Evolutionary conservation across 371 early-diverging fungal species (phyloP), one percentile per base, ranked within the genome.

Genomic region (Mucor piriformis): DNA sequence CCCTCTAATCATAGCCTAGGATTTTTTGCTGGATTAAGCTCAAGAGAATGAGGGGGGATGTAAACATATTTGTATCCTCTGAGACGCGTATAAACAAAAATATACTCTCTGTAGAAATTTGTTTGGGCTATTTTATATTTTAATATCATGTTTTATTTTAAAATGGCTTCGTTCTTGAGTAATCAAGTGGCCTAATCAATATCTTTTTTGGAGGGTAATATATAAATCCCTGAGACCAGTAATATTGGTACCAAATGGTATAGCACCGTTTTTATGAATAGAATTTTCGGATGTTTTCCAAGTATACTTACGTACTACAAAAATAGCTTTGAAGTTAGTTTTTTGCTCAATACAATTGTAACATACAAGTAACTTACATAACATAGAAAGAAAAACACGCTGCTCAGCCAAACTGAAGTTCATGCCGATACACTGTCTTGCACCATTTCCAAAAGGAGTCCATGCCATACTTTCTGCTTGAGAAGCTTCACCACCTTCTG

Each of bases 371-470:
- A 29, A 29, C 29, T 29, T 29, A 29, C 29, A 54, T 4, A 78
- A 29, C 63, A 68, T 70, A 13, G 63, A 32, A 33, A 75, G 24
- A 0, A 66, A 5, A 0, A 74, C 64, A n/a, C 67, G 50, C 32
- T 72, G 75, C 32, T 77, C 71, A 7, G 52, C 58, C 27, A 73
- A 29, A 23, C 62, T 58, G 32, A 73, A 70, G 43, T 66, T 63
- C 59, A 62, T 63, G 3, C 75, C 78, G 18, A 75, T 50, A 24
- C 78, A 77, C n/a, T 57, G 43, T 18, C 73, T 52, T 8, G 52
- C 54, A 0, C 81, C 81, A 23, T 56, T 50, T 6, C 64, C 49
- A 29, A 77, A 77, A 21, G 77, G 75, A 6, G 69, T 27, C 69
- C 67, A 69, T 11, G 33, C 34, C 46, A 46, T 24, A 10, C 13